These are phyloP conservation scores for Aspergillus olivimuriae DNA, from an alignment of 495 filamentous ascomycete genomes.

Conservation along the genomic window DNA sequence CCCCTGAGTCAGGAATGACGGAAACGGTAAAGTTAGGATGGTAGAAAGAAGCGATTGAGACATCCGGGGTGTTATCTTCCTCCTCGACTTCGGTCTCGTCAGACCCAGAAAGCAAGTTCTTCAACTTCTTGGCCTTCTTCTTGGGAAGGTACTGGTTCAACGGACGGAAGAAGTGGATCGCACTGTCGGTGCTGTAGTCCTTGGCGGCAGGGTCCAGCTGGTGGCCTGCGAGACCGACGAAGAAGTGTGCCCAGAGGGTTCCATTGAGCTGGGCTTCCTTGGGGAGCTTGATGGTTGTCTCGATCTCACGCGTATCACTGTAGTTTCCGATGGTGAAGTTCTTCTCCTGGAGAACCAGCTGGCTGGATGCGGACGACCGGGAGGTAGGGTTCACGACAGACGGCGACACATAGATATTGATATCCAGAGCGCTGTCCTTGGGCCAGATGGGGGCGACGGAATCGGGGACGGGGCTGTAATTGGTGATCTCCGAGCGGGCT, in stretches of 20 bases:
- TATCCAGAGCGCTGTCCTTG: conserved; percentile 66
- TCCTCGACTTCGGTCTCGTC: conserved; percentile 49
- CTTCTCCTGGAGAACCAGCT: conserved; percentile 71
- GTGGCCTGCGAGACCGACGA: conserved; percentile 67
- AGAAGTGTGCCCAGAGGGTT: conserved; percentile 91
- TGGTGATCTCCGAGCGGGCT: conserved; percentile 48
- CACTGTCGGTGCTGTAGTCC: conserved; percentile 64
- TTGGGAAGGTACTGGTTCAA: conserved; percentile 85
- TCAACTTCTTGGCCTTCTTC: conserved; percentile 88
- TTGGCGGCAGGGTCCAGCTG: conserved; percentile 66
- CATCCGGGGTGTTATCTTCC: conserved; percentile 48
- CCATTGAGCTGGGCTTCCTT: conserved; percentile 81
- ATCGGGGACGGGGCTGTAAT: conserved; percentile 70
- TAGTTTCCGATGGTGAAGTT: conserved; percentile 75
- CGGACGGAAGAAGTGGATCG: conserved; percentile 77
- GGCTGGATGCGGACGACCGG: conserved; percentile 45
- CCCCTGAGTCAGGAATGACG: conserved; percentile 74
- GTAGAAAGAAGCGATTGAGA: conserved; percentile 74
- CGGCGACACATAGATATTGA: conserved; percentile 76
- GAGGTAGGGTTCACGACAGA: conserved; percentile 64
- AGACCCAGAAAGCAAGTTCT: conserved; percentile 65
- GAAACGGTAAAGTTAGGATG: conserved; percentile 92
- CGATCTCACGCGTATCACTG: conserved; percentile 68
- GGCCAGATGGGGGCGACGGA: conserved; percentile 85
- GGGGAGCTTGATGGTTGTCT: conserved; percentile 73